Evolutionary conservation across 345 rosid genomes (phyloP), one percentile per base, ranked within the genome.

Genomic region (Nasturtium officinale): DNA sequence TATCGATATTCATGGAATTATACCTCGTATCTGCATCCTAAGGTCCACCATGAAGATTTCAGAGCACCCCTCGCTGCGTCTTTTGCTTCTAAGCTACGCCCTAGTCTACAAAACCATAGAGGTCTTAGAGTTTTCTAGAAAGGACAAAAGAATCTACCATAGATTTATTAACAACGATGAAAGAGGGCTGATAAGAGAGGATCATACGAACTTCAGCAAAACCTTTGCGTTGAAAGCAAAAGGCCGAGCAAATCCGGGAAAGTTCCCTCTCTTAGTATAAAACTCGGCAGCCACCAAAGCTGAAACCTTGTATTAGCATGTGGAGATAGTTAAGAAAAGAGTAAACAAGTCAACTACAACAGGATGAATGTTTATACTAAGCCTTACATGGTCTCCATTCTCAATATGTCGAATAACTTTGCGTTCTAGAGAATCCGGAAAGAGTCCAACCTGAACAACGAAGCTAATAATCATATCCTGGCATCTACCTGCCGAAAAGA

Each of bases 31-130:
- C 76, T 72, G 76, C 93, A 93, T 66, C 98, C 96, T 45, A 90
- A 78, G 52, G 98, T 92, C 97, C 97, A 92, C 98, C 96, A 92
- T n/a, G 98, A 91, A 47, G 86, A 89, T 84, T 85, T 90, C 62
- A 92, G 73, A 70, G 91, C 90, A 33, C 87, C 90, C 83, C 98
- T 86, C n/a, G 98, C 97, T 2, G 98, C 88, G 63, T 89, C 96
- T 83, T 90, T 90, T 17, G 96, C 96, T 78, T 92, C 98, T 16
- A 77, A 48, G 58, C 73, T 75, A 58, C 85, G 91, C 61, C 90
- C 89, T 77, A 87, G 87, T 69, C 98, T 90, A 73, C 26, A 79
- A 67, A 67, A 66, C 20, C 52, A 59, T 43, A 25, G 9, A 61
- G 20, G 77, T 72, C 69, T 66, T 52, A 71, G 67, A 25, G 16